phyloP scores from a whole-genome alignment of 169 alveolate species.

The Eimeria praecox region DNA sequence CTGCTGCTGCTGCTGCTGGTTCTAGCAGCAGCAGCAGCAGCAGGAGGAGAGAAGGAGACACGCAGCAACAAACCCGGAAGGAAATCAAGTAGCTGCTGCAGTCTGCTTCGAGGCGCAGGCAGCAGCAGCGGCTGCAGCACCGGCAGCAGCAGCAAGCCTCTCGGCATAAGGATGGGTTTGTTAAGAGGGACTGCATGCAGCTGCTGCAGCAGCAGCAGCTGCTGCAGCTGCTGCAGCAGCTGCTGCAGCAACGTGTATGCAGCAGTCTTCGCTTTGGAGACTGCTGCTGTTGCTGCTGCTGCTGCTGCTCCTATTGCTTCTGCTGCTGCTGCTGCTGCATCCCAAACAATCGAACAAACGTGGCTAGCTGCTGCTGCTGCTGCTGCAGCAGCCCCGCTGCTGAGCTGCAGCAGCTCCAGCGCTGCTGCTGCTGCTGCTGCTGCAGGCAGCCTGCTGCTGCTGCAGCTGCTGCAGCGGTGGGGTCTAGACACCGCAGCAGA shows the following conservation, averaged over 20 bases:
- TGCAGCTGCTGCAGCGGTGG: slow-evolving; percentile 25
- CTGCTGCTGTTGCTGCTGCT: not conserved
- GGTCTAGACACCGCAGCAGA: not conserved
- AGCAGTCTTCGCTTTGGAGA: not conserved
- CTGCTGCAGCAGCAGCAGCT: slow-evolving; percentile 35
- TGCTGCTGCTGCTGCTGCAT: slow-evolving; percentile 19
- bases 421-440: slow-evolving; percentile 53
- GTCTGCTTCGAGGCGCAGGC: not conserved
- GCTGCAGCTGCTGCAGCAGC: too few species aligned
- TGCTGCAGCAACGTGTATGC: slow-evolving; percentile 1
- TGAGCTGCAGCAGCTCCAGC: slow-evolving; percentile 1
- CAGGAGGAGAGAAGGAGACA: slow-evolving; percentile 8
- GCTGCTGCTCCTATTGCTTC: too few species aligned
- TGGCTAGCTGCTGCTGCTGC: not conserved
- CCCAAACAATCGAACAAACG: not conserved
- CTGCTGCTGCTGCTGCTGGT: slow-evolving; percentile 40
- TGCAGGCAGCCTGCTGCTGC: slow-evolving; percentile 23
- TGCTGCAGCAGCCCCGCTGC: slow-evolving; percentile 55
- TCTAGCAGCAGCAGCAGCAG: too few species aligned
- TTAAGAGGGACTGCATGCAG: not conserved
- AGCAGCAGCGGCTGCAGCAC: not conserved
- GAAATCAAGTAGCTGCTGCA: not conserved
- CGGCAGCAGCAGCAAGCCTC: slow-evolving; percentile 33
- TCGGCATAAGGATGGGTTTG: not conserved
- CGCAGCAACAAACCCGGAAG: slow-evolving; percentile 36